Base-by-base conservation (phyloP, 2,329 filamentous ascomycete species). In the Herpomyces periplanetae region DNA sequence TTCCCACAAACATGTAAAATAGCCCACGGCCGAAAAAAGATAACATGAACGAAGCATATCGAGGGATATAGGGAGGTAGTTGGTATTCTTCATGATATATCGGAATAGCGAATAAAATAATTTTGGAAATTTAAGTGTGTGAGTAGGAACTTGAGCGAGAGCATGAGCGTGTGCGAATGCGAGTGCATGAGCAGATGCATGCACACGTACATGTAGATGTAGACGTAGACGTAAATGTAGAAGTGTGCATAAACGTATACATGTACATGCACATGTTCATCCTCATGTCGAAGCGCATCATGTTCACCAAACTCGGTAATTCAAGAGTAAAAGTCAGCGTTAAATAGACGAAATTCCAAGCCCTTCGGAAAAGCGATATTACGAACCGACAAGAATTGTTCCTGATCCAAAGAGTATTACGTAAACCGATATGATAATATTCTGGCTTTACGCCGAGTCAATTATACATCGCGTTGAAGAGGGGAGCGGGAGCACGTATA, bases 1-100 rank as follows among this genome's bases (percentile, higher is more conserved):
- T 64, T 28, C 75, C 80, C 32, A 87, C 49, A 41, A 96, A 91
- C 41, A 91, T 53, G 51, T 96, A 96, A 48, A 96, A 73, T 87
- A 69, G 49, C 41, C 80, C 80, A 35, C 80, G 71, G 25, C 80
- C 80, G 30, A 91, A 44, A 50, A 96, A 91, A 22, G 68, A 85
- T 49, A 91, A 91, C 41, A 91, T 60, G 49, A 96, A 96, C 5
- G 69, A 85, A 21, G 71, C 75, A 46, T 91, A 87, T 43, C 69
- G 62, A 23, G 71, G 63, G 21, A 87, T 51, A 38, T 87, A 73
- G 23, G 73, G 68, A 19, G 80, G 75, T 30, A 88, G 75, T 41
- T 87, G 64, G 45, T 91, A 85, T 42, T 96, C 80, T 41, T 29
- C 19, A 13, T 5, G 16, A 7, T 5, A 13, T 23, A 9, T 10